phyloP scores from a whole-genome alignment of 139 green algal genomes.

The Picochlorum sp. region DNA sequence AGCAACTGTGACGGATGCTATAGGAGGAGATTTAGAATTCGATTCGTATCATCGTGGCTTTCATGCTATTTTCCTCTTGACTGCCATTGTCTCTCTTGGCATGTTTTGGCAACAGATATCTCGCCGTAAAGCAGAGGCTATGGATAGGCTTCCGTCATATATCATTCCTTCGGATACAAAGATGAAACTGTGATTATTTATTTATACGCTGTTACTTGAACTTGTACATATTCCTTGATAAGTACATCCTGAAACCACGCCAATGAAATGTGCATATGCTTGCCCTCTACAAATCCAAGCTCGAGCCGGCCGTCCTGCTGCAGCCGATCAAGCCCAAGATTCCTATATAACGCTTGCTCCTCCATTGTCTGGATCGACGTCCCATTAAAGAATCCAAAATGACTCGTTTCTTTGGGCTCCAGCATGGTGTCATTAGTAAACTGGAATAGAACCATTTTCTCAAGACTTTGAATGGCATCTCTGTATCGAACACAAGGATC shows the following conservation, averaged over 20 bases:
- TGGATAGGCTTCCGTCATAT: conserved; percentile 12
- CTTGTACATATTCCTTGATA: conserved; percentile 30
- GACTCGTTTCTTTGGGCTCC: conserved; percentile 59
- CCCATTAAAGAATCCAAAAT: conserved; percentile 73
- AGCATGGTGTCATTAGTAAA: conserved; percentile 76
- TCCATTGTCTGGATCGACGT: conserved; percentile 31
- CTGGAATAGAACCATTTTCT: conserved; percentile 64
- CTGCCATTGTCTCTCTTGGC: conserved; percentile 17
- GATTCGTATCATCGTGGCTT: conserved; percentile 65
- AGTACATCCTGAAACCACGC: conserved; percentile 59
- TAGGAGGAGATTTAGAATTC: conserved; percentile 76
- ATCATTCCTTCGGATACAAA: neutral
- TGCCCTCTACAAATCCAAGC: conserved; percentile 30
- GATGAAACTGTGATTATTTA: neutral
- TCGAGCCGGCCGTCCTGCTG: conserved; percentile 46
- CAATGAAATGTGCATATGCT: conserved; percentile 76
- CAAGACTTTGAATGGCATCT: conserved; percentile 59
- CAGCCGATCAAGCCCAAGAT: conserved; percentile 59
- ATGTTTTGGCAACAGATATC: conserved; percentile 31
- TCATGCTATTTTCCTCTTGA: conserved; percentile 27
- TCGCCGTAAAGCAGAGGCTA: conserved; percentile 12
- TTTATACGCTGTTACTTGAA: neutral
- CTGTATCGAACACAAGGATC: conserved; percentile 37
- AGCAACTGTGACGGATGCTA: conserved; percentile 42
- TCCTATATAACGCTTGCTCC: conserved; percentile 39